These are phyloP conservation scores for Diaporthe eres DNA, from an alignment of 2,329 filamentous ascomycete genomes.

Conservation along the genomic window DNA sequence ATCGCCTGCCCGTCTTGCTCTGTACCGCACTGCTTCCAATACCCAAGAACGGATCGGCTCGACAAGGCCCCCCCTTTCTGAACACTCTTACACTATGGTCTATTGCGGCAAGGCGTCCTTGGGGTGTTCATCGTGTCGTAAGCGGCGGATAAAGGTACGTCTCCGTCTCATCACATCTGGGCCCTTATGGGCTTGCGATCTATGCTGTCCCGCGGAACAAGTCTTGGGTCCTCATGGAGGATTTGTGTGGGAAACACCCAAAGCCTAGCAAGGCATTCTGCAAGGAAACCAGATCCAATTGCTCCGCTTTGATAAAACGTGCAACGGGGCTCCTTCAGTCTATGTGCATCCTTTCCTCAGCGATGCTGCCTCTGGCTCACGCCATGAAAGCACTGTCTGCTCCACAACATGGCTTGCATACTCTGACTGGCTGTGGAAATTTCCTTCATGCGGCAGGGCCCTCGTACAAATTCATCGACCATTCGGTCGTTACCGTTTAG, in stretches of 20 bases:
- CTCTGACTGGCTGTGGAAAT: neutral
- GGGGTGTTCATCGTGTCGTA: constrained; percentile 68
- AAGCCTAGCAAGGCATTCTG: neutral
- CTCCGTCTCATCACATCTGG: constrained; percentile 14
- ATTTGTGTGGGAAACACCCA: neutral
- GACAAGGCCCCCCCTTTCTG: neutral
- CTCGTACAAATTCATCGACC: neutral
- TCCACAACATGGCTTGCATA: neutral
- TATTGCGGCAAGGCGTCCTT: constrained; percentile 71
- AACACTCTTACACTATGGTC: constrained; percentile 57
- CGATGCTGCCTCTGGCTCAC: neutral
- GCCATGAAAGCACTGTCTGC: neutral
- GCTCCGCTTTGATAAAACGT: neutral
- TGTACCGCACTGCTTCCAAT: neutral
- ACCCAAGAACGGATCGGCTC: neutral
- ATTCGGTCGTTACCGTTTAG: neutral
- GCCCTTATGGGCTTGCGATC: neutral
- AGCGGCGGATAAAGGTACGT: constrained; percentile 68
- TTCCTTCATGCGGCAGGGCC: neutral
- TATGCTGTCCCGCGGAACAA: neutral
- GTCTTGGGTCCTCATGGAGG: constrained; percentile 21
- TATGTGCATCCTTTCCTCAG: neutral
- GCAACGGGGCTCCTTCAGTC: neutral
- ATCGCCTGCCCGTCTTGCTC: neutral
- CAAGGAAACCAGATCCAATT: neutral